phyloP scores from a whole-genome alignment of 2,329 filamentous ascomycete genomes.

The Fusarium drepaniforme region DNA sequence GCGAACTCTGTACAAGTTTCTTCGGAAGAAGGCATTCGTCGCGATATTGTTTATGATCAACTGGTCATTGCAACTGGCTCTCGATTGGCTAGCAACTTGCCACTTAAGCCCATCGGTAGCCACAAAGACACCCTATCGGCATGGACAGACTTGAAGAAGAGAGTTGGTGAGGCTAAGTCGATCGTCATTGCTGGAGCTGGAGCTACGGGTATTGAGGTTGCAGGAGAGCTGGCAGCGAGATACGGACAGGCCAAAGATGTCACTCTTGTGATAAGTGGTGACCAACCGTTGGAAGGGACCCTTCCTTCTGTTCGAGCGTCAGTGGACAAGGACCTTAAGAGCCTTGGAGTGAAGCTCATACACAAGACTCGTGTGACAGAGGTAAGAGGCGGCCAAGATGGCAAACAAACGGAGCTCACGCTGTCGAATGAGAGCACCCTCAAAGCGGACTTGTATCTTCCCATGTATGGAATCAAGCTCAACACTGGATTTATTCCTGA shows the following conservation, averaged over 20 bases:
- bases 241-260: conserved; percentile 47
- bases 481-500: conserved; percentile 57
- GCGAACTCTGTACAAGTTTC: conserved; percentile 54
- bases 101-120: conserved; percentile 61
- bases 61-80: conserved; percentile 67
- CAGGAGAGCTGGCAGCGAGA: conserved; percentile 51
- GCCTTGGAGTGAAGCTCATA: conserved; percentile 46
- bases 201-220: conserved; percentile 53
- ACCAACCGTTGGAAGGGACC: conserved; percentile 30
- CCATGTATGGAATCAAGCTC: conserved; percentile 56
- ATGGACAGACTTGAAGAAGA: conserved; percentile 48
- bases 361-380: conserved; percentile 49
- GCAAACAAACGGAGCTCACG: conserved; percentile 36
- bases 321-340: conserved; percentile 39
- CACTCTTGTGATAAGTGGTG: conserved; percentile 40
- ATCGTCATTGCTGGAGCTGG: conserved; percentile 56
- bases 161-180: conserved; percentile 41
- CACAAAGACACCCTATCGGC: conserved; percentile 56
- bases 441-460: conserved; percentile 56
- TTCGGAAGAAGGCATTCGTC: conserved; percentile 44
- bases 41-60: conserved; percentile 60
- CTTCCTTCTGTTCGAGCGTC: conserved; percentile 48
- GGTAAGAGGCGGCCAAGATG: conserved; percentile 8
- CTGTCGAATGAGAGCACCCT: conserved; percentile 48
- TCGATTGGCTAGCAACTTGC: conserved; percentile 53